Percentiles rank a stretch among this genome's conserved stretches.
These are phyloP conservation scores for Marchantia paleacea DNA, from an alignment of 225 moss, liverwort and hornwort genomes.

Conservation along the genomic window DNA sequence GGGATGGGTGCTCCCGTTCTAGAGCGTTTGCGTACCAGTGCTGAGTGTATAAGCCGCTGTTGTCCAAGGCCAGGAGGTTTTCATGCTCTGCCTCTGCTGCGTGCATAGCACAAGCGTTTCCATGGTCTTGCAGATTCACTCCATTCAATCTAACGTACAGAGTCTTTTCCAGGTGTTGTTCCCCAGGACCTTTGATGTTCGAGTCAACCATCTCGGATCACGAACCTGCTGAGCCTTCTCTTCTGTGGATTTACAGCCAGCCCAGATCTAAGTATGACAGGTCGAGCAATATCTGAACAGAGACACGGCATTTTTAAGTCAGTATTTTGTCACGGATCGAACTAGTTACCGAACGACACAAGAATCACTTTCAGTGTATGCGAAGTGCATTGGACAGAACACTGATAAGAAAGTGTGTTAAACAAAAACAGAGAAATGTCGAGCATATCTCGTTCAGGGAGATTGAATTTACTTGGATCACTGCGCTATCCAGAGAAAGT, in stretches of 20 bases:
- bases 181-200: neutral
- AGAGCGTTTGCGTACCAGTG: slow-evolving; percentile 15
- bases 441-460: no score
- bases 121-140: neutral
- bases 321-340: neutral
- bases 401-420: neutral
- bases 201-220: slow-evolving; percentile 13
- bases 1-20: slow-evolving; percentile 6
- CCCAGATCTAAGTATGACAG: neutral
- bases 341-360: neutral
- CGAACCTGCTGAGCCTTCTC: neutral
- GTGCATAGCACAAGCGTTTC: neutral
- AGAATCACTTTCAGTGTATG: neutral
- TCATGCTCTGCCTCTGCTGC: slow-evolving; percentile 4
- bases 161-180: slow-evolving; percentile 6
- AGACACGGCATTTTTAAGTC: neutral
- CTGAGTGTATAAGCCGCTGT: slow-evolving; percentile 12
- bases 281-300: neutral
- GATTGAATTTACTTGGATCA: no score
- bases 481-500: no score
- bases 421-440: neutral
- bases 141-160: neutral
- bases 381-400: neutral
- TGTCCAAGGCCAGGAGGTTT: slow-evolving; percentile 14
- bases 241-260: neutral